Conservation (phyloP, 192 early-diverging fungal species). For the Pilaira anomala region DNA sequence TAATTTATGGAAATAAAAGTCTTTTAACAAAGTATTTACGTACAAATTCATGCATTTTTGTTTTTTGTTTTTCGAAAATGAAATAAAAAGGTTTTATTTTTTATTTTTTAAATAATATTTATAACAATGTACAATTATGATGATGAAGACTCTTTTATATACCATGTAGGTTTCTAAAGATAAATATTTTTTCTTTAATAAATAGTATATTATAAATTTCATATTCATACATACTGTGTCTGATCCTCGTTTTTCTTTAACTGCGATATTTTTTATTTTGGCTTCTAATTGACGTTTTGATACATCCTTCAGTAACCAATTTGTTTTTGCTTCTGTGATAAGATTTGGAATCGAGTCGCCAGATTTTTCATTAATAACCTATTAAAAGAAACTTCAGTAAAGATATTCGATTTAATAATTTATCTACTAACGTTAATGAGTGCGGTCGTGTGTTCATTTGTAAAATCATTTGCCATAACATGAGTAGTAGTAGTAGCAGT, state of each 20-base stretch:
- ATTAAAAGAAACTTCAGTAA: neutral
- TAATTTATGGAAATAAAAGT: too few relatives aligned
- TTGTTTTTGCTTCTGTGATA: slow-evolving; percentile 30
- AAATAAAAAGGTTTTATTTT: too few relatives aligned
- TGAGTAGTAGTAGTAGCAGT: neutral
- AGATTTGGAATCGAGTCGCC: slow-evolving; percentile 21
- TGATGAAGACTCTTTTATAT: slow-evolving; percentile 13
- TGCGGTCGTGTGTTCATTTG: slow-evolving; percentile 20
- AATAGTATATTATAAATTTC: neutral
- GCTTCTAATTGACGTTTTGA: slow-evolving; percentile 33
- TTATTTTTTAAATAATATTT: too few relatives aligned
- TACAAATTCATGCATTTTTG: too few relatives aligned
- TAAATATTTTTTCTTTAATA: neutral
- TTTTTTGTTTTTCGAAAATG: too few relatives aligned
- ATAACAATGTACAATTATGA: too few relatives aligned
- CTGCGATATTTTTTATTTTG: slow-evolving; percentile 30
- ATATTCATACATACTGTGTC: slow-evolving; percentile 27
- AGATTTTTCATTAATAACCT: slow-evolving; percentile 23
- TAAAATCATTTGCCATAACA: neutral
- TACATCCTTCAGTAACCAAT: slow-evolving; percentile 21
- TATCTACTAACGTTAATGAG: slow-evolving; percentile 20
- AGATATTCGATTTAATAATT: neutral
- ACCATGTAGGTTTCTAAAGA: slow-evolving; percentile 21
- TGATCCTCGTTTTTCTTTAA: slow-evolving; percentile 36
- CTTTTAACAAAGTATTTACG: too few relatives aligned